Evolutionary conservation across 2,329 filamentous ascomycete genomes (phyloP).

Genomic region (Aschersonia sp.): DNA sequence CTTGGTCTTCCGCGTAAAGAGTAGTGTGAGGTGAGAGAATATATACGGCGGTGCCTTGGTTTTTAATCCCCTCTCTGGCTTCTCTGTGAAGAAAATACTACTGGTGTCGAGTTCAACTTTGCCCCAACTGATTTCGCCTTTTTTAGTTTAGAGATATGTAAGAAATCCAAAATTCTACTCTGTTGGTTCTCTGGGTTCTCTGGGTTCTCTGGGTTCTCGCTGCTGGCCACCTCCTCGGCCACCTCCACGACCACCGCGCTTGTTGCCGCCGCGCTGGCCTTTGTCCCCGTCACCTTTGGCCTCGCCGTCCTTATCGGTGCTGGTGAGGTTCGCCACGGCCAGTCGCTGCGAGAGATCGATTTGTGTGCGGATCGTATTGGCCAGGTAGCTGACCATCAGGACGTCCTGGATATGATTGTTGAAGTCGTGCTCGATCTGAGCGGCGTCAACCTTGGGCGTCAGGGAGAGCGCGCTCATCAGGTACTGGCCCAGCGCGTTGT

Average conservation of each 20-base stretch:
- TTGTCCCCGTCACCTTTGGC: conserved; percentile 29
- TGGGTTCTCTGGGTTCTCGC: conserved; percentile 23
- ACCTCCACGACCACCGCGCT: conserved; percentile 36
- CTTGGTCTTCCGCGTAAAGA: no score
- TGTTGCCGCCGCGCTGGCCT: conserved; percentile 33
- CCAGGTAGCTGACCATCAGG: conserved; percentile 91
- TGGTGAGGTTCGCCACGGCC: conserved; percentile 57
- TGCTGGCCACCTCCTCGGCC: conserved; percentile 35
- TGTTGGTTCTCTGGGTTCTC: no score
- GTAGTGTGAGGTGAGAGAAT: no score
- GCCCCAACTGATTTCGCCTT: no score
- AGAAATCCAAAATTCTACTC: no score
- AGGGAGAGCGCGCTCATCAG: conserved; percentile 86
- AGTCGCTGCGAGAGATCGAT: conserved; percentile 95
- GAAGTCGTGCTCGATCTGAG: conserved; percentile 92
- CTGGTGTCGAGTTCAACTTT: no score
- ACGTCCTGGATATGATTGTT: conserved; percentile 99
- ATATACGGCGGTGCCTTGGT: no score
- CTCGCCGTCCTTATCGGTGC: conserved; percentile 34
- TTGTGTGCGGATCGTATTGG: conserved; percentile 97
- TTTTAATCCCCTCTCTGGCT: no score
- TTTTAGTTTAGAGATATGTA: no score
- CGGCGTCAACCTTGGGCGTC: conserved; percentile 83
- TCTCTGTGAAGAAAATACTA: no score
- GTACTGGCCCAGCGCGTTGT: conserved; percentile 85